Evolutionary conservation across 257 asterid species (phyloP).

Genomic region (Solanum neorickii): DNA sequence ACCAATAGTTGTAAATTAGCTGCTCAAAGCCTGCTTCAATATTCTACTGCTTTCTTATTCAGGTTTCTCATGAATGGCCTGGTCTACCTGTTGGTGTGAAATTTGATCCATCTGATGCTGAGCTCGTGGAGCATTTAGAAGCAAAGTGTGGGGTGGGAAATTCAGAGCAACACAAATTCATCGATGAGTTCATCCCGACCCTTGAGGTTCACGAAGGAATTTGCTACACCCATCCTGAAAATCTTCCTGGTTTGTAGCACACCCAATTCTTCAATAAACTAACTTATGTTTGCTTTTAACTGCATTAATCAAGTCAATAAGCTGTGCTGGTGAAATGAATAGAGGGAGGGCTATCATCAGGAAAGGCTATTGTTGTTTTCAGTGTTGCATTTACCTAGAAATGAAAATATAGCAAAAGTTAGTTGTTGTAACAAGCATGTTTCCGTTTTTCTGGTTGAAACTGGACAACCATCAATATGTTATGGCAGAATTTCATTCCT

Average conservation of each 20-base stretch:
- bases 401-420: background rate
- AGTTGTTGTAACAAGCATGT: background rate
- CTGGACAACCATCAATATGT: background rate
- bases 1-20: background rate
- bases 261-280: background rate
- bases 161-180: constrained; percentile 38
- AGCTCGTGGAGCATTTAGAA: constrained; percentile 72
- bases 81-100: constrained; percentile 82
- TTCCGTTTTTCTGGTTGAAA: background rate
- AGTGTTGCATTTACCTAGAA: background rate
- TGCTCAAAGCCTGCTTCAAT: background rate
- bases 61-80: constrained; percentile 69
- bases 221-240: constrained; percentile 88
- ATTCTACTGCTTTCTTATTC: constrained; percentile 1
- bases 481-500: background rate
- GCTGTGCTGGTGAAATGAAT: background rate
- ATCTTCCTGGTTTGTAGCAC: constrained; percentile 74
- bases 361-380: background rate
- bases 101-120: constrained; percentile 82
- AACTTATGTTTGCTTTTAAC: background rate
- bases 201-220: constrained; percentile 65
- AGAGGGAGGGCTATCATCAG: background rate
- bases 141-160: constrained; percentile 53
- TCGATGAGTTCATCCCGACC: constrained; percentile 82
- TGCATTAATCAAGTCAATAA: background rate